Percentiles rank a stretch among this genome's conserved stretches.
phyloP scores from a whole-genome alignment of 371 early-diverging fungal species.

The Actinomortierella ambigua region DNA sequence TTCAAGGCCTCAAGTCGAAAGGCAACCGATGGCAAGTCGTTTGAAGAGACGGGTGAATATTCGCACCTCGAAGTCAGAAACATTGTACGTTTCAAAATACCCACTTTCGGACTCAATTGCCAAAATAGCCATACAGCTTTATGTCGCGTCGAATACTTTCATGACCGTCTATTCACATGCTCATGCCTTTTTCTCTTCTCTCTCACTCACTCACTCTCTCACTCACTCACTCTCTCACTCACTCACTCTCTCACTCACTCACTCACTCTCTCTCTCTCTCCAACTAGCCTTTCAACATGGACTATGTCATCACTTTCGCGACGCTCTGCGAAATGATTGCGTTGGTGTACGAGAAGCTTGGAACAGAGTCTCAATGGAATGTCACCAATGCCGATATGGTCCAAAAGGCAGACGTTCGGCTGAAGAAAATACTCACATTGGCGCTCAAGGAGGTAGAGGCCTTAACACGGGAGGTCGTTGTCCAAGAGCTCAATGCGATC shows the following conservation, averaged over 20 bases:
- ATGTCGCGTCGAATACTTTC: background rate
- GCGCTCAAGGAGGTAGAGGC: slow-evolving; percentile 35
- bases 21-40: slow-evolving; percentile 16
- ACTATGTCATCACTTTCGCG: slow-evolving; percentile 39
- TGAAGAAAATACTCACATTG: slow-evolving; percentile 39
- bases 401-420: slow-evolving; percentile 24
- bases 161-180: background rate
- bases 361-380: slow-evolving; percentile 18
- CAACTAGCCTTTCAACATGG: slow-evolving; percentile 30
- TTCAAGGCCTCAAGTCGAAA: slow-evolving; percentile 20
- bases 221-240: too few relatives aligned
- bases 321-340: slow-evolving; percentile 41
- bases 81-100: slow-evolving; percentile 12
- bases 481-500: slow-evolving; percentile 37
- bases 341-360: slow-evolving; percentile 29
- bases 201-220: background rate
- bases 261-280: too few relatives aligned
- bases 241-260: background rate
- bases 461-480: slow-evolving; percentile 31
- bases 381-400: slow-evolving; percentile 13
- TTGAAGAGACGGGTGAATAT: slow-evolving; percentile 30
- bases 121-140: background rate
- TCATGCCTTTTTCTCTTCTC: background rate
- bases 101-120: background rate
- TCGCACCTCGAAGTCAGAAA: slow-evolving; percentile 18